phyloP scores from a whole-genome alignment of 345 rosid species.

The Noccaea caerulescens region DNA sequence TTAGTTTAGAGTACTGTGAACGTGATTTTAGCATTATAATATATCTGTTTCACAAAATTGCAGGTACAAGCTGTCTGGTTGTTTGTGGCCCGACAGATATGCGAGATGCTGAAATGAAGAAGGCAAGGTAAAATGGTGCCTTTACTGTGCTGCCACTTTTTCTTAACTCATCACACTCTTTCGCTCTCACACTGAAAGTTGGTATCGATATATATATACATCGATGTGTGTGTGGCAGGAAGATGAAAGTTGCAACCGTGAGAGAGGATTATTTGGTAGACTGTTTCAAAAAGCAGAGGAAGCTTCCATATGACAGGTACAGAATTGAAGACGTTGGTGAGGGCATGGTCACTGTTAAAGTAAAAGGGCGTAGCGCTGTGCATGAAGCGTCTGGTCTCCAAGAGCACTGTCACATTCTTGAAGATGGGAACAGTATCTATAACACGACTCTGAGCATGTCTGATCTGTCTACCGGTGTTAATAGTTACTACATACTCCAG shows the following conservation, averaged over 20 bases:
- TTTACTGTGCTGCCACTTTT: constrained; percentile 21
- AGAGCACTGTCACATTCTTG: constrained; percentile 92
- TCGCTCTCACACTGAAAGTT: constrained; percentile 16
- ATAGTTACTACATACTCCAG: constrained; percentile 94
- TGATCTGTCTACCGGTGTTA: constrained; percentile 88
- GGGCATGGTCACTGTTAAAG: constrained; percentile 84
- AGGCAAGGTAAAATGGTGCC: constrained; percentile 74
- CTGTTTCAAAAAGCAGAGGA: constrained; percentile 73
- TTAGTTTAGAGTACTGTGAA: constrained; percentile 18
- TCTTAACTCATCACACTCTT: constrained; percentile 25
- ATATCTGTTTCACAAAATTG: constrained; percentile 39
- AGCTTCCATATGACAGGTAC: constrained; percentile 75
- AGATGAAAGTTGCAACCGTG: constrained; percentile 83
- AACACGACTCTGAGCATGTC: constrained; percentile 95
- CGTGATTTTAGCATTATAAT: constrained; percentile 12
- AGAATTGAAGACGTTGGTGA: constrained; percentile 76
- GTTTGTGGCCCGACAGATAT: constrained; percentile 61
- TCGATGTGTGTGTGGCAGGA: constrained; percentile 63
- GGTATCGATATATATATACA: constrained; percentile 17
- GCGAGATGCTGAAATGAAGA: constrained; percentile 65
- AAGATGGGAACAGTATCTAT: constrained; percentile 83
- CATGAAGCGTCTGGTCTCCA: constrained; percentile 94
- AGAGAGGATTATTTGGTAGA: constrained; percentile 87
- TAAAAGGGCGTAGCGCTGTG: constrained; percentile 93
- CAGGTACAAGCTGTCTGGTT: constrained; percentile 86